These are phyloP conservation scores for Coprinopsis sp. DNA, from an alignment of 768 basidiomycete genomes.

Conservation along the genomic window DNA sequence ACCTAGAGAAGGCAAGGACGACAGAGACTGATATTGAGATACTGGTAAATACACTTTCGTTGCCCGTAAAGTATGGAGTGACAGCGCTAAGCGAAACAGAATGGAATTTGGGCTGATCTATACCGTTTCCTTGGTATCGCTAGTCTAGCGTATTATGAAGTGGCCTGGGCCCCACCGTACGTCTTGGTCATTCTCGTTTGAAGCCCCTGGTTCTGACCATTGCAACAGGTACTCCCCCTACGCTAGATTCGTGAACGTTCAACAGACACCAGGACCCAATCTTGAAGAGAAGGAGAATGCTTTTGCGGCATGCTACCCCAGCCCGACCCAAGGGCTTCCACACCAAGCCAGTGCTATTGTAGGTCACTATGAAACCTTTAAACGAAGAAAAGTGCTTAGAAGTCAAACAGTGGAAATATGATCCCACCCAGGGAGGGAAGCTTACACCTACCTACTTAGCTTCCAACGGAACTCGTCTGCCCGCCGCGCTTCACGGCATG, in stretches of 20 bases:
- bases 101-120: background rate
- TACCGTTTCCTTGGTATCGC: background rate
- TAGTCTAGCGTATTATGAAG: too few species aligned
- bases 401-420: background rate
- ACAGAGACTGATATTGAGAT: background rate
- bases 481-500: background rate
- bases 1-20: background rate
- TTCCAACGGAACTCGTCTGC: background rate
- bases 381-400: background rate
- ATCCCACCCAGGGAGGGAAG: background rate
- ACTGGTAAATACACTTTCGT: background rate
- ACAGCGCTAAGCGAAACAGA: background rate
- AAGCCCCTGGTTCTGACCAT: background rate
- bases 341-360: background rate
- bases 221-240: background rate
- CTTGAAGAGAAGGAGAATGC: background rate
- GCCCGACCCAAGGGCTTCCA: background rate
- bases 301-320: background rate
- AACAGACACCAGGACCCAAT: background rate
- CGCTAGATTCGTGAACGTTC: background rate
- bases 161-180: background rate
- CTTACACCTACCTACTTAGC: background rate
- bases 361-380: background rate
- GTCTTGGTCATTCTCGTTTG: background rate
- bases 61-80: background rate